Conservation (phyloP, 2,329 filamentous ascomycete species). For the Simplicillium aogashimaense region DNA sequence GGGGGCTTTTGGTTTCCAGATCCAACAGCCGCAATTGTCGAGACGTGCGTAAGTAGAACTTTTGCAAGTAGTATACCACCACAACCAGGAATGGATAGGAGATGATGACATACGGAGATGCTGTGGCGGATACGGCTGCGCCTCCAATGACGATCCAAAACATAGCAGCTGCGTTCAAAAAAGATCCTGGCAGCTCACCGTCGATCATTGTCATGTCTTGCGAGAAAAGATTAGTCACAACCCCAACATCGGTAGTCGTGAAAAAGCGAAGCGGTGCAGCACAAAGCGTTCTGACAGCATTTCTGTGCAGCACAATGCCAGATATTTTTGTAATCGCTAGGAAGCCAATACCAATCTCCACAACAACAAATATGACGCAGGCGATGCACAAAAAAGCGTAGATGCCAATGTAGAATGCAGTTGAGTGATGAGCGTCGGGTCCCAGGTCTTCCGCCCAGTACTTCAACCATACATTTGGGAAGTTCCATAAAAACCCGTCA, state of each 20-base stretch:
- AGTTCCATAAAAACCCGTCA: slow-evolving; percentile 16
- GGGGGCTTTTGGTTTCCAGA: slow-evolving; percentile 43
- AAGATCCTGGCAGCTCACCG: slow-evolving; percentile 19
- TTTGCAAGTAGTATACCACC: slow-evolving; percentile 37
- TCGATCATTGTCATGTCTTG: slow-evolving; percentile 34
- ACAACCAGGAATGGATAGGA: slow-evolving; percentile 33
- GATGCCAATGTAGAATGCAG: slow-evolving; percentile 19
- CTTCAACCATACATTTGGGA: slow-evolving; percentile 28
- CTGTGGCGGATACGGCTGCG: slow-evolving; percentile 28
- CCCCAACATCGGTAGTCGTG: slow-evolving; percentile 27
- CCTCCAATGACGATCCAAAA: slow-evolving; percentile 21
- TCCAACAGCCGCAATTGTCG: slow-evolving; percentile 46
- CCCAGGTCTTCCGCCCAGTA: slow-evolving; percentile 25
- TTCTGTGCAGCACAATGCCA: slow-evolving; percentile 20
- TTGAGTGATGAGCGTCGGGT: slow-evolving; percentile 3
- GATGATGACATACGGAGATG: slow-evolving; percentile 29
- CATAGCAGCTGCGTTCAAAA: background rate
- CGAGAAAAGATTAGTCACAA: slow-evolving; percentile 32
- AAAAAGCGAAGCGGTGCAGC: slow-evolving; percentile 31
- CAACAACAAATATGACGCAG: slow-evolving; percentile 10
- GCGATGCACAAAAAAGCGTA: slow-evolving; percentile 14
- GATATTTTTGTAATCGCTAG: slow-evolving; percentile 17
- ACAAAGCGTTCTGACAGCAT: slow-evolving; percentile 21
- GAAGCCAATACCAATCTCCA: slow-evolving; percentile 9
- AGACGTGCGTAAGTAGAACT: slow-evolving; percentile 46